Percentiles rank a stretch among this genome's conserved stretches.
phyloP scores from a whole-genome alignment of 805 yeast genomes.

The Candida wancherniae region DNA sequence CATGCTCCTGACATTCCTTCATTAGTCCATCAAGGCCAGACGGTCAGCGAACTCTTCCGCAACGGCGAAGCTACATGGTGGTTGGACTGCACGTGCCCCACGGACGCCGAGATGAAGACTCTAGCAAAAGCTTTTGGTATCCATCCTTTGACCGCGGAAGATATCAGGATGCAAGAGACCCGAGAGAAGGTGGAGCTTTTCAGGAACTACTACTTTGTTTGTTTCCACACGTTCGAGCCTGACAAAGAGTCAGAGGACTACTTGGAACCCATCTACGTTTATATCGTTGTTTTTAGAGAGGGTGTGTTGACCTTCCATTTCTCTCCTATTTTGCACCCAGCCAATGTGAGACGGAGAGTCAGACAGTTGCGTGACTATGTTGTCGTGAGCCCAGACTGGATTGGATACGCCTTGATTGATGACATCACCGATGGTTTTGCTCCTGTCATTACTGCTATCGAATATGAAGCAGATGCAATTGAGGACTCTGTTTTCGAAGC shows the following conservation, averaged over 20 bases:
- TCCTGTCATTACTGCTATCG: conserved; percentile 72
- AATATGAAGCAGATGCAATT: conserved; percentile 76
- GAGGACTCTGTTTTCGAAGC: conserved; percentile 84
- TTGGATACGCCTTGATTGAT: conserved; percentile 77
- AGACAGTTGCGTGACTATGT: conserved; percentile 75
- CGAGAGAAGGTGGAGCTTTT: conserved; percentile 96
- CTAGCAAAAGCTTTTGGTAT: conserved; percentile 91
- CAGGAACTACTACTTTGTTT: conserved; percentile 84
- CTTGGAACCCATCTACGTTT: conserved; percentile 67
- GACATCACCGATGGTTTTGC: conserved; percentile 83
- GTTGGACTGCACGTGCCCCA: conserved; percentile 91
- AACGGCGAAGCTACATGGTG: conserved; percentile 85
- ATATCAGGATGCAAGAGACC: conserved; percentile 92
- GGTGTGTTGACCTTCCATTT: conserved; percentile 60
- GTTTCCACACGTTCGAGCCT: conserved; percentile 94
- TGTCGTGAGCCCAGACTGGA: conserved; percentile 75
- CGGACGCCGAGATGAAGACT: conserved; percentile 91
- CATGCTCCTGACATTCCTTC: conserved; percentile 87
- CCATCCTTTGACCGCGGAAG: conserved; percentile 97
- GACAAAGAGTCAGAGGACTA: conserved; percentile 79
- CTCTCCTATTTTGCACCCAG: conserved; percentile 54
- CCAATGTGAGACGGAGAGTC: conserved; percentile 76
- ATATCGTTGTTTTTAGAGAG: conserved; percentile 57
- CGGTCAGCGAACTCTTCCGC: conserved; percentile 65
- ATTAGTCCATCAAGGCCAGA: conserved; percentile 58